Evolutionary conservation across 371 early-diverging fungal species (phyloP).

Genomic region (Circinella minor): DNA sequence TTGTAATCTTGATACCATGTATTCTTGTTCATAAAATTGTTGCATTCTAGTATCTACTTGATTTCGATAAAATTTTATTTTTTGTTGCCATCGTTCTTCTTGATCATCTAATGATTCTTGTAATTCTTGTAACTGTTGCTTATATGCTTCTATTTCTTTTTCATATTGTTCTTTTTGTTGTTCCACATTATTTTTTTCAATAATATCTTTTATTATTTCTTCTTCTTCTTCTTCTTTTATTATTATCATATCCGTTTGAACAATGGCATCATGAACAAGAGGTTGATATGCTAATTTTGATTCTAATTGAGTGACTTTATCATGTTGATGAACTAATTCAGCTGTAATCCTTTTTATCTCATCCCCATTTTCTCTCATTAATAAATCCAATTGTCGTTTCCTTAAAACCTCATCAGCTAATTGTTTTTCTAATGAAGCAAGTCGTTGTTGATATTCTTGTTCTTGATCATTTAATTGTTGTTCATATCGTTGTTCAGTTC

Average conservation of each 20-base stretch:
- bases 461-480: not conserved
- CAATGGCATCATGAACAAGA: not conserved
- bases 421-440: not conserved
- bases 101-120: not conserved
- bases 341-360: not conserved
- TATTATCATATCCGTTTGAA: not conserved
- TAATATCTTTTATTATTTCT: too few relatives aligned
- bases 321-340: not conserved
- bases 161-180: too few relatives aligned
- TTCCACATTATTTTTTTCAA: too few relatives aligned
- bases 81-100: not conserved
- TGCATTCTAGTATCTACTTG: not conserved
- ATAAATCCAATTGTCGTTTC: conserved; percentile 1
- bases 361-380: conserved; percentile 4
- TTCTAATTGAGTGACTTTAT: not conserved
- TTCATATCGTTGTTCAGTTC: not conserved
- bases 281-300: not conserved
- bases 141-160: too few relatives aligned
- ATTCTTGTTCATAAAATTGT: conserved; percentile 5
- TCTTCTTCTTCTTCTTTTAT: not conserved
- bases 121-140: too few relatives aligned
- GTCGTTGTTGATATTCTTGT: not conserved
- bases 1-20: not conserved
- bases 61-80: not conserved
- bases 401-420: not conserved